Evolutionary conservation across 108 stramenopile species (phyloP).

Genomic region (Mediolabrus comicus): DNA sequence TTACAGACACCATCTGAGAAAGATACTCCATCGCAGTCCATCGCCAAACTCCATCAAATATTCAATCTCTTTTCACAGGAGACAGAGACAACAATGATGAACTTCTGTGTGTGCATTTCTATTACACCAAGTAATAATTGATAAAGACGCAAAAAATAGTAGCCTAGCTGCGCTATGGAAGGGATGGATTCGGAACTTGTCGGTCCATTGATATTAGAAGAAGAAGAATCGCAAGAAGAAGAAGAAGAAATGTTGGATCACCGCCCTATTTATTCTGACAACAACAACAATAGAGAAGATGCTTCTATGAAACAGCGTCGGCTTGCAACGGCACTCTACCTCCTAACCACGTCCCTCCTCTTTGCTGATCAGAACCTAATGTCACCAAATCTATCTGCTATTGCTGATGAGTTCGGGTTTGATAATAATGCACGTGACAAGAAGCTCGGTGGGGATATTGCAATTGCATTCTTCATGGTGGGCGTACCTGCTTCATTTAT

Average conservation of each 20-base stretch:
- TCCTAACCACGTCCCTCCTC: slow-evolving; percentile 68
- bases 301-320: background rate
- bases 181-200: background rate
- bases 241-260: background rate
- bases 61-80: too few species aligned
- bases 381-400: slow-evolving; percentile 73
- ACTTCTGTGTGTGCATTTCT: too few species aligned
- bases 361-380: slow-evolving; percentile 89
- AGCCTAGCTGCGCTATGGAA: too few species aligned
- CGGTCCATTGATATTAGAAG: background rate
- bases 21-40: too few species aligned
- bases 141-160: too few species aligned
- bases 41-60: too few species aligned
- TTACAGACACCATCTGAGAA: too few species aligned
- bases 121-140: too few species aligned
- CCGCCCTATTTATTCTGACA: background rate
- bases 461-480: slow-evolving; percentile 79
- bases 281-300: background rate
- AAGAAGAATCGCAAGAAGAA: background rate
- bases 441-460: slow-evolving; percentile 83
- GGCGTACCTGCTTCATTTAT: slow-evolving; percentile 75
- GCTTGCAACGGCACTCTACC: slow-evolving; percentile 57
- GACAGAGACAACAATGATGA: too few species aligned
- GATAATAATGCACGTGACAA: slow-evolving; percentile 69
- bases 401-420: slow-evolving; percentile 81